Base-by-base conservation (phyloP, 331 rosid species). In the Spiraea crenata region DNA sequence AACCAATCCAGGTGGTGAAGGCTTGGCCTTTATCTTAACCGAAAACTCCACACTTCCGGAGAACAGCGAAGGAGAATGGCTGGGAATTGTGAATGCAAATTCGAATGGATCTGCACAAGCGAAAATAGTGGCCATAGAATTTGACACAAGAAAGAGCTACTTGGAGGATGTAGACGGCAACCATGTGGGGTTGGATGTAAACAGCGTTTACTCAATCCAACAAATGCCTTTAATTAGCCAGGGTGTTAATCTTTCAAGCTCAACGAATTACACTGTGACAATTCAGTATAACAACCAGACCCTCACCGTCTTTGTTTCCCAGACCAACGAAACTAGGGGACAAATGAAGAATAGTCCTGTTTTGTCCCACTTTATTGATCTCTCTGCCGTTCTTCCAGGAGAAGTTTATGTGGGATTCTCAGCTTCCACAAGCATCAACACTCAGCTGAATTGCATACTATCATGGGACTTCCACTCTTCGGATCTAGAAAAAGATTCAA, bases 21-120 rank as follows among this genome's bases (percentile, higher is more conserved):
- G 98, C 1, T 31, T 89, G 75, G 90, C 93, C 45, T 92, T 92
- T 34, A 82, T 92, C 80, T 74, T 92, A 44, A 44, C 93, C 0
- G 78, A 57, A 5, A 74, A 73, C 9, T 1, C 41, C 39, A 7
- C 13, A 49, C 79, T 83, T 35, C 96, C 96, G 0, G 69, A 41
- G 31, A 25, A 69, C 35, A 89, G 91, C 73, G 5, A 38, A 0
- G 93, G 93, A 8, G 8, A 82, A 63, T 91, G 96, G 97, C 84
- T 91, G 15, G 96, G 93, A 25, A 85, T 83, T 68, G 90, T 85
- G 9, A 89, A 82, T 67, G 72, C 84, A 41, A 20, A 40, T 0
- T 77, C 85, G 8, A 84, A 82, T 48, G 93, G 93, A 65, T 67
- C 79, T 42, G 2, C 47, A 8, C 7, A 25, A 57, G 81, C 62